Conservation (phyloP, 345 rosid genomes). For the Brassica rapa region DNA sequence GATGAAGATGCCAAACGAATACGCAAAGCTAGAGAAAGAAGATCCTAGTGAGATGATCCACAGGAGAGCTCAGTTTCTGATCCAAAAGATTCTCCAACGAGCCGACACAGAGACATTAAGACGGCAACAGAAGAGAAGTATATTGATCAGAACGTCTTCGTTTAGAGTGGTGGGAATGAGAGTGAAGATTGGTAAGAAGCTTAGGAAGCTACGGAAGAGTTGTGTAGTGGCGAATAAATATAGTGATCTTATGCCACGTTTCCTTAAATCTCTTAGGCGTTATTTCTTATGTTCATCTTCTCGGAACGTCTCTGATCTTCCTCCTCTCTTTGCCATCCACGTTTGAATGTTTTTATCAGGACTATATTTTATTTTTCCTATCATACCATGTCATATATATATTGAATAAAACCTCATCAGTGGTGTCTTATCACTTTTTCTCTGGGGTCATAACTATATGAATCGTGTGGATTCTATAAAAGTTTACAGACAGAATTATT, state of each 20-base stretch:
- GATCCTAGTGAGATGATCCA: constrained; percentile 58
- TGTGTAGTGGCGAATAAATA: constrained; percentile 14
- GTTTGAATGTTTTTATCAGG: not conserved
- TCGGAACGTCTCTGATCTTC: constrained; percentile 6
- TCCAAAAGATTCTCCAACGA: constrained; percentile 57
- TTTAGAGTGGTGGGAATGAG: constrained; percentile 54
- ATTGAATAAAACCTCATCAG: not conserved
- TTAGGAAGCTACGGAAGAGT: constrained; percentile 60
- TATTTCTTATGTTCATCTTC: constrained; percentile 16
- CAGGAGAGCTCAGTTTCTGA: constrained; percentile 71
- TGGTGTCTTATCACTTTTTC: not conserved
- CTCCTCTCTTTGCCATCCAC: constrained; percentile 20
- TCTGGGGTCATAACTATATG: not conserved
- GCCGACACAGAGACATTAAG: constrained; percentile 46
- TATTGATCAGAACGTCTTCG: not conserved
- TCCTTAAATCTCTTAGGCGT: constrained; percentile 17
- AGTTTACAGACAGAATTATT: not conserved
- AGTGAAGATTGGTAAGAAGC: constrained; percentile 62
- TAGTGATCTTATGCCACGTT: constrained; percentile 35
- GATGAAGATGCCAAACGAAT: constrained; percentile 41
- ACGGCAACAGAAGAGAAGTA: constrained; percentile 43
- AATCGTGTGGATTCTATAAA: not conserved
- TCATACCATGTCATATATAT: not conserved
- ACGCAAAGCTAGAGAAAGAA: constrained; percentile 65
- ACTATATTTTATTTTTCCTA: not conserved